A percentile compares a stretch with the other conserved stretches of the same genome.
These are phyloP conservation scores for Paraphysoderma sedebokerense DNA, from an alignment of 371 early-diverging fungal species.

Conservation along the genomic window DNA sequence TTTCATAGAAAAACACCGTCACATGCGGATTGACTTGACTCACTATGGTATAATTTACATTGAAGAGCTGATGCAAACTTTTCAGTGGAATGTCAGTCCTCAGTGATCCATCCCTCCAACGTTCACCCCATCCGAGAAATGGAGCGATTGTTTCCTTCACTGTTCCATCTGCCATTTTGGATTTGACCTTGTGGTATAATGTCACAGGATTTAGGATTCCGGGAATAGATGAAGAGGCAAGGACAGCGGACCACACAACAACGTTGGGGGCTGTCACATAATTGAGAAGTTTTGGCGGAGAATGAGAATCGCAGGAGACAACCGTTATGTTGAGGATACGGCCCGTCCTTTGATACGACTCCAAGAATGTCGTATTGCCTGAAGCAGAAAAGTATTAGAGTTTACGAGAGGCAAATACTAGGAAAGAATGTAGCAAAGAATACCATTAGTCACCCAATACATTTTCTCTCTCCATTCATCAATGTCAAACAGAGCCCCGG, in stretches of 20 bases:
- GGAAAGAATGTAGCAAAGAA: slow-evolving; percentile 4
- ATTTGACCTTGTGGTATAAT: slow-evolving; percentile 50
- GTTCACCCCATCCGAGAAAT: slow-evolving; percentile 48
- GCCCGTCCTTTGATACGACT: slow-evolving; percentile 76
- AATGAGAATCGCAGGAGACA: slow-evolving; percentile 54
- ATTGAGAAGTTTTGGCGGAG: slow-evolving; percentile 65
- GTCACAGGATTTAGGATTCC: slow-evolving; percentile 65
- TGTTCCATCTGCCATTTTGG: slow-evolving; percentile 22
- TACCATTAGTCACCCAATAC: slow-evolving; percentile 9
- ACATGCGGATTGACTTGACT: slow-evolving; percentile 86
- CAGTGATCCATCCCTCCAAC: slow-evolving; percentile 78
- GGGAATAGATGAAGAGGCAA: slow-evolving; percentile 57
- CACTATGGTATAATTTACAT: slow-evolving; percentile 77
- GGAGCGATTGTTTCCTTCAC: slow-evolving; percentile 28
- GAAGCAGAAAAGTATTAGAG: slow-evolving; percentile 44
- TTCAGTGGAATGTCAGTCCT: slow-evolving; percentile 53
- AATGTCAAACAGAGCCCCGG: slow-evolving; percentile 5
- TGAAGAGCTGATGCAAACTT: slow-evolving; percentile 53
- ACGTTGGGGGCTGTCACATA: slow-evolving; percentile 81
- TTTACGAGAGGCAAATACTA: slow-evolving; percentile 18
- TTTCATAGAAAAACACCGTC: slow-evolving; percentile 59
- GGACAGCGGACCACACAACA: slow-evolving; percentile 67
- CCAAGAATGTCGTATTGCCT: slow-evolving; percentile 27
- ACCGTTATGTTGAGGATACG: slow-evolving; percentile 73
- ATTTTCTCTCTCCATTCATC: slow-evolving; percentile 8